These are phyloP conservation scores for Diaporthe sp. DNA, from an alignment of 2,329 filamentous ascomycete genomes.

Conservation along the genomic window DNA sequence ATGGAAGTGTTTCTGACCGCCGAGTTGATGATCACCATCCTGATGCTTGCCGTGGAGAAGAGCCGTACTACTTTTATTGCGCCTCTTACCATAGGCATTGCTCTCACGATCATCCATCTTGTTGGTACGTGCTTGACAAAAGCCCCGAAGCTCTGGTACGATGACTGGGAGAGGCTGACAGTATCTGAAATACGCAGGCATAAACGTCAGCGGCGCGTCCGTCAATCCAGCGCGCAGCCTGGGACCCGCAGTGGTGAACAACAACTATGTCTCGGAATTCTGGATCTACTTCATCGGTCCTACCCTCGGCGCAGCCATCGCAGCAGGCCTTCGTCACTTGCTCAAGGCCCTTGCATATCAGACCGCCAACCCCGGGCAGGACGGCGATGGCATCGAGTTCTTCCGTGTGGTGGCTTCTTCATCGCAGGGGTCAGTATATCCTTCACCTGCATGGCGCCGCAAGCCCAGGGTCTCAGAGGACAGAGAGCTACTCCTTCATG, in stretches of 20 bases:
- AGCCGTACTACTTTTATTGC: slow-evolving; percentile 67
- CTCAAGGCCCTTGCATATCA: slow-evolving; percentile 54
- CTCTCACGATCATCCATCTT: slow-evolving; percentile 26
- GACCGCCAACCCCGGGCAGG: slow-evolving; percentile 49
- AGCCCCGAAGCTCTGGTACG: rapidly evolving
- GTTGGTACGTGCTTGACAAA: not conserved
- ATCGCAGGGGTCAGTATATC: slow-evolving; percentile 10
- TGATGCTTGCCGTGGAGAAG: slow-evolving; percentile 72
- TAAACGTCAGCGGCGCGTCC: slow-evolving; percentile 53
- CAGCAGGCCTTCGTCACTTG: slow-evolving; percentile 55
- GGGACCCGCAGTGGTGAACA: slow-evolving; percentile 58
- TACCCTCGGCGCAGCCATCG: slow-evolving; percentile 60
- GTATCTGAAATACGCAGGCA: not conserved
- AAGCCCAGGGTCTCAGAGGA: slow-evolving; percentile 3
- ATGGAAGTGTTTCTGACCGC: slow-evolving; percentile 68
- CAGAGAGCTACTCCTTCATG: slow-evolving; percentile 3
- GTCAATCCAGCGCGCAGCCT: slow-evolving; percentile 64
- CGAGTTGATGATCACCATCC: slow-evolving; percentile 64
- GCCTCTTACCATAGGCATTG: slow-evolving; percentile 20
- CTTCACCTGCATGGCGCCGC: not conserved
- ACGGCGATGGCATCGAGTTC: slow-evolving; percentile 39
- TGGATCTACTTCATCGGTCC: slow-evolving; percentile 69
- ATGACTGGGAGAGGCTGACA: not conserved
- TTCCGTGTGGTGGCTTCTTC: slow-evolving; percentile 31
- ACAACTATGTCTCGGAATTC: slow-evolving; percentile 57